These are phyloP conservation scores for Lentinula guzmanii DNA, from an alignment of 768 basidiomycete genomes.

Conservation along the genomic window DNA sequence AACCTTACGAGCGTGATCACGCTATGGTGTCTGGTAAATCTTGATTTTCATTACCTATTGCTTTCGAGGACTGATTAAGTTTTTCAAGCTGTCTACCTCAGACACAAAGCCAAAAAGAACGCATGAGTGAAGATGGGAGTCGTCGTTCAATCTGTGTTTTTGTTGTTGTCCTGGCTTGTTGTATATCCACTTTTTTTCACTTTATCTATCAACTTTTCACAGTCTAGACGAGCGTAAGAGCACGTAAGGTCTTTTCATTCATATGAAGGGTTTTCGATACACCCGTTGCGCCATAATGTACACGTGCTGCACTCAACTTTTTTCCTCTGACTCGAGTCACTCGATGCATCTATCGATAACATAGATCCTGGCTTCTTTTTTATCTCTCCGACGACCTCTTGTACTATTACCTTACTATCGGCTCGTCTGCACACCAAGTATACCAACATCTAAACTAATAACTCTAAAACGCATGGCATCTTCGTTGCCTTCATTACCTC, in stretches of 20 bases:
- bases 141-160: neutral
- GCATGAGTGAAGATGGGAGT: neutral
- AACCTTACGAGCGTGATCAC: conserved; percentile 88
- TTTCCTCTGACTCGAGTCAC: neutral
- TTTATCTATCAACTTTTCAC: conserved; percentile 5
- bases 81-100: conserved; percentile 3
- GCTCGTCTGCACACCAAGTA: too few relatives aligned
- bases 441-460: neutral
- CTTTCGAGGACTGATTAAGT: neutral
- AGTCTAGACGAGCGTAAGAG: neutral
- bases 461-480: conserved; percentile 20
- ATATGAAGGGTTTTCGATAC: too few relatives aligned
- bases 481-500: conserved; percentile 31
- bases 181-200: neutral
- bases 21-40: conserved; percentile 80
- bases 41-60: neutral
- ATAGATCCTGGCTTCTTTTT: neutral
- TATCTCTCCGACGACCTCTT: neutral
- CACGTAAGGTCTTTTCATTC: too few relatives aligned
- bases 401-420: neutral
- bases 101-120: conserved; percentile 7
- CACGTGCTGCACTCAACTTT: neutral
- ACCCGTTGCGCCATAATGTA: neutral
- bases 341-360: neutral
- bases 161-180: neutral